Conservation (phyloP, 2,329 filamentous ascomycete species). For the Lasiodiplodia sp. region DNA sequence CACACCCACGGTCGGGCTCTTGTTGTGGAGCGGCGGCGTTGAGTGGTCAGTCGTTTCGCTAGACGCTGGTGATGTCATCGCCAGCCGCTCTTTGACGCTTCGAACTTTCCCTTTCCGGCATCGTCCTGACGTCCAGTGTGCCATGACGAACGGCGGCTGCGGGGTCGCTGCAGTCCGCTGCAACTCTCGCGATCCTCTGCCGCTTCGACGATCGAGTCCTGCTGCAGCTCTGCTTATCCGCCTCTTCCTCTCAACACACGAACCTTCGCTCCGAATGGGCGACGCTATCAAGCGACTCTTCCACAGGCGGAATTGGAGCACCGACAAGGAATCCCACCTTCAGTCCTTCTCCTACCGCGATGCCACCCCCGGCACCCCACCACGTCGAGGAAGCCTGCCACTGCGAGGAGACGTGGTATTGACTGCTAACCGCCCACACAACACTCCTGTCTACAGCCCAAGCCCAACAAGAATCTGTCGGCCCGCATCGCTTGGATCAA, state of each 20-base stretch:
- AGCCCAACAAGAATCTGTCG: not conserved
- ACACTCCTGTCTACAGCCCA: not conserved
- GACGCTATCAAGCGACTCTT: slow-evolving; percentile 22
- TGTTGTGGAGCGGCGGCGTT: not conserved
- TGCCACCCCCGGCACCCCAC: slow-evolving; percentile 2
- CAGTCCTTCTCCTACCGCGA: slow-evolving; percentile 5
- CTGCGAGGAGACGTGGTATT: not conserved
- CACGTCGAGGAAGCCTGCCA: not conserved
- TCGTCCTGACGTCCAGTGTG: not conserved
- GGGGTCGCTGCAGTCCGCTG: not conserved
- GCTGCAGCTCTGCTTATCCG: not conserved
- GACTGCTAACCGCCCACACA: not conserved
- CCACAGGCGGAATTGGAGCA: slow-evolving; percentile 12
- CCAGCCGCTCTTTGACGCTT: not conserved
- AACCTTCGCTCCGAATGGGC: slow-evolving; percentile 12
- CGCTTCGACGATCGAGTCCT: not conserved
- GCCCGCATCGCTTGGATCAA: not conserved
- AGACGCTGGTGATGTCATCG: slow-evolving; percentile 16
- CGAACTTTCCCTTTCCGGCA: slow-evolving; percentile 8
- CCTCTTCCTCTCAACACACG: not conserved
- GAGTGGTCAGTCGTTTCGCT: not conserved
- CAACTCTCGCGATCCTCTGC: not conserved
- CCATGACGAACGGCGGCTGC: slow-evolving; percentile 10
- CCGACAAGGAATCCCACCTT: slow-evolving; percentile 3
- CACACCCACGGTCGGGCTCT: slow-evolving; percentile 10